Base-by-base conservation (phyloP, 192 early-diverging fungal species). In the Geranomyces michiganensis region DNA sequence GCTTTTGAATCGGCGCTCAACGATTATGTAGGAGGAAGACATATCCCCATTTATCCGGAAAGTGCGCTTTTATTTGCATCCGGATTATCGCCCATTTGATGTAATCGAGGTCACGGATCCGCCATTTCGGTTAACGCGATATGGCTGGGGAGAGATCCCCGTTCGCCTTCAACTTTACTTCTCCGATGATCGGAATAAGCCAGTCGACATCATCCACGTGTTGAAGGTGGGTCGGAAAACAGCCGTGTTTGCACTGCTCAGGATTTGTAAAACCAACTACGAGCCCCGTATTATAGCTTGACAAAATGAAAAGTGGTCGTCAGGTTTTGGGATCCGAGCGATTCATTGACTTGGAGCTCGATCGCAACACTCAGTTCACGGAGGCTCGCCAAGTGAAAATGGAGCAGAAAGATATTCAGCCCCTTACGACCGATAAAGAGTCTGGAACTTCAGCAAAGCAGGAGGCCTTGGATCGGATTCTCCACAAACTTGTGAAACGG, bases 101-200 rank as follows among this genome's bases (percentile, higher is more conserved):
- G 86, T 95, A n/a, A 86, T 96, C 7, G 94, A 96, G 46, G 83
- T 96, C 12, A 74, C 75, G 0, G 84, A 86, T 43, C 85, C 94
- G 0, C 92, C 89, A 1, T 94, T 96, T 74, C 89, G 90, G 65
- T 72, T 97, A 62, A 92, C 90, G 17, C 86, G 94, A n/a, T 90
- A 87, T 71, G 96, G 94, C 0, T 97, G 94, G 94, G 96, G 96
- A 33, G 96, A 97, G 77, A 95, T 94, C 58, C 93, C 94, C 21
- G 82, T 96, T 51, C 86, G 92, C 29, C 76, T 95, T 17, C 89
- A 92, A 62, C 49, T 97, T 19, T 89, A 86, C 68, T 96, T 97
- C 79, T 81, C 80, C 9, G 94, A 97, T 78, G 81, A 81, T 21
- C 77, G 87, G 33, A 96, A 96, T 78, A 94, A 94, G 69, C 87